Base-by-base conservation (phyloP, 202 grass and related monocot genomes). In the Musa balbisiana region DNA sequence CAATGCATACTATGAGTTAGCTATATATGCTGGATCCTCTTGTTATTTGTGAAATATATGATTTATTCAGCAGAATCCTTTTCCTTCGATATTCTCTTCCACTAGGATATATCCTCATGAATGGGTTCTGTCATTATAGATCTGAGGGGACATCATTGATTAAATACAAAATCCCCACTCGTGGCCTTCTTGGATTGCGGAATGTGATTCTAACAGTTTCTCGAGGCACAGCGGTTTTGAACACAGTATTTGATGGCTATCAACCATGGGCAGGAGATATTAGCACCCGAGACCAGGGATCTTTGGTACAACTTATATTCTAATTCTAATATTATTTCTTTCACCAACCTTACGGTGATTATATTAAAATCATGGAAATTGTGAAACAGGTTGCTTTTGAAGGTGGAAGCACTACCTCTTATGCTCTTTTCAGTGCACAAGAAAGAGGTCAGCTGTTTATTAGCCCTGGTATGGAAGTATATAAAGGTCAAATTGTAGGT, bases 401-500 rank as follows among this genome's bases (percentile, higher is more conserved):
- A 85, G 87, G 86, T 86, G 94, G 94, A 82, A 93, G 73, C 76
- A 89, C 84, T 55, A 97, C 94, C 65, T 87, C 94, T 55, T 97
- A 97, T 3, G 94, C 94, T 10, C 85, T 93, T 69, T 77, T 91
- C 71, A 97, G 86, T 80, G 88, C 94, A 65, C 94, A 97, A 91
- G 94, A 97, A 89, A 97, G 94, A 85, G 94, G 94, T 62, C 52
- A 89, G 74, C 63, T 97, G 80, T 97, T 93, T 81, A 82, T 98
- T 53, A 56, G 76, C 73, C 90, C 94, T 26, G 94, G 94, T 3
- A 73, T 75, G 65, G 90, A 87, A 72, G 82, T 98, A 64, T 98
- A 98, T 83, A 98, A 93, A 86, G 88, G 94, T 76, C 94, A 98
- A 87, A 93, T 98, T 69, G 88, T 93, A 51, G 94, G 94, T 74